Base-by-base conservation (phyloP, 345 rosid species). In the Gossypium stocksii region DNA sequence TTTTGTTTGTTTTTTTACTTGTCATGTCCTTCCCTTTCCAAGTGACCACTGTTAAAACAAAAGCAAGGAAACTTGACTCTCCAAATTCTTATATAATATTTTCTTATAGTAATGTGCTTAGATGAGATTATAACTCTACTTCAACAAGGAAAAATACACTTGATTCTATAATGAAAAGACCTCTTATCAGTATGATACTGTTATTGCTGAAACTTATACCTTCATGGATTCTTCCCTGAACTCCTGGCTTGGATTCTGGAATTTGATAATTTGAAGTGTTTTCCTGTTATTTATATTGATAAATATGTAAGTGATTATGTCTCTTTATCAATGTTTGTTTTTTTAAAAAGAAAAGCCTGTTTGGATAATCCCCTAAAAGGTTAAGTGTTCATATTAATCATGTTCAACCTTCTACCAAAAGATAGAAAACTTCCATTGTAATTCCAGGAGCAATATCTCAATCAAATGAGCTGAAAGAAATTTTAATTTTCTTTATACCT, bases 131-230 rank as follows among this genome's bases (percentile, higher is more conserved):
- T 22, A 64, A 41, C 27, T 19, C 27, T 64, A 64, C 14, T 41
- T 64, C 49, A 38, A 19, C 27, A 22, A 67, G 57, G 41, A 23
- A 67, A 45, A 66, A 46, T 46, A 66, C 54, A 14, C 41, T 14
- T 13, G 20, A 46, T 46, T 67, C 71, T 13, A 46, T 46, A 67
- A 67, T 46, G 46, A 1, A 4, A 34, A 63, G 2, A 22, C 43
- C 48, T 34, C 48, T 14, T 63, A 45, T 45, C 48, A 45, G 13
- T 45, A 45, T 45, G 60, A 56, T 56, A 19, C 27, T 56, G 25
- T n/a, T 56, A 9, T 41, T 64, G 17, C 52, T 66, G 70, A 66
- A 66, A 66, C 53, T 66, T 66, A 65, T 64, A 11, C 69, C 27
- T 43, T 43, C 4, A 43, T 10, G 69, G 49, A 64, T 10, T 41